Evolutionary conservation across 2,329 filamentous ascomycete species (phyloP), one percentile per base, ranked within the genome.

Genomic region (Pezicula radicicola): DNA sequence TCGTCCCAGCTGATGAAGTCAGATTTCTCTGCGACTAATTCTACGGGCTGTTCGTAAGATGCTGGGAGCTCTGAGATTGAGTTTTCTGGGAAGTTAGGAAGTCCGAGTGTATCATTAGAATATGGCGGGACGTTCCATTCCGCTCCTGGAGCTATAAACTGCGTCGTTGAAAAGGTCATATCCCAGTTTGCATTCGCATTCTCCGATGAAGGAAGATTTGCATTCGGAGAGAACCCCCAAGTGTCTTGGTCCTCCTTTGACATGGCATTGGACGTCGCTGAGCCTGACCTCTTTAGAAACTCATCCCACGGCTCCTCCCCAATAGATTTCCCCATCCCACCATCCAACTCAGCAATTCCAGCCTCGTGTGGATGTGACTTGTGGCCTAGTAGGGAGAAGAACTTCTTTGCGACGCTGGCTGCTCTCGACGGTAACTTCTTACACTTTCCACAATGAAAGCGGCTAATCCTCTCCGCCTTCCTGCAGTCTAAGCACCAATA

Each of bases 401-500:
- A 60, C 37, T 54, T 64, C 52, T 62, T 64, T 9, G 60, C 60
- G 3, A 63, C 62, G 8, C 58, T 60, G 12, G 62, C 60, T 13
- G 58, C 59, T 27, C 55, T 42, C 7, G 60, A 60, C 35, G 59
- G 58, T 4, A 51, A 45, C 8, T 60, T 57, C 48, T 61, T 60
- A 40, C 60, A 63, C 55, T 56, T 37, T 50, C 55, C 57, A 42
- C 60, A 64, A 41, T 58, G 52, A 35, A 60, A 60, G 12, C 59
- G 62, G 3, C 62, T 60, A 8, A 63, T 54, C 6, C 56, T 48
- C 42, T 64, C 61, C 1, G 57, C 54, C 39, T 60, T 60, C 39
- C 59, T 56, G 40, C 62, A 64, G 45, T 60, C 56, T 42, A 61
- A 62, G 35, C 62, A 64, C 58, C 60, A 63, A 46, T 64, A 63